Base-by-base conservation (phyloP, 495 filamentous ascomycete genomes). In the Aspergillus carlsbadensis region DNA sequence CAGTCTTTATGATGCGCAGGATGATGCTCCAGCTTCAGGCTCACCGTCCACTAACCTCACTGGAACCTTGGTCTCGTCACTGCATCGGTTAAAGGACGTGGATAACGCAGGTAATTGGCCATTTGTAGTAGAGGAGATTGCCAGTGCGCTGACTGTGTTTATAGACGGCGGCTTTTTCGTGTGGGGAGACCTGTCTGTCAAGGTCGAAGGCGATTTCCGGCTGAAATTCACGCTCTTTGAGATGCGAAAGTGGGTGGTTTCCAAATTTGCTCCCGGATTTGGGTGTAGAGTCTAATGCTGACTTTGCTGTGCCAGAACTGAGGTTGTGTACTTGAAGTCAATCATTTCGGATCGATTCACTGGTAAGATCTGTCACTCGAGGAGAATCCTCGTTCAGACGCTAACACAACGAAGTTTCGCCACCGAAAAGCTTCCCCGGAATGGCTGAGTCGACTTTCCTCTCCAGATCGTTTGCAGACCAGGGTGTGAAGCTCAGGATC, bases 111-210 rank as follows among this genome's bases (percentile, higher is more conserved):
- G 87, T 88, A 73, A 66, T 4, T n/a, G 7, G 75, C 69, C 41
- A 36, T 35, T 43, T 57, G 17, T 21, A 33, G 24, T 29, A 18
- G 22, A 14, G 24, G 18, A 35, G 35, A 20, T n/a, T 26, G 6
- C 24, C 8, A 45, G 56, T 18, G 29, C 33, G 48, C 65, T 66
- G 60, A 70, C 60, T 7, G 5, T 8, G 21, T 15, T 10, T 20
- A 29, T 64, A 82, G 93, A 97, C 79, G 92, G 91, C 11, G 92
- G 89, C 2, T 98, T 95, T 76, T 98, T 98, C 58, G 89, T 98
- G n/a, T 98, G 96, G 72, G 89, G 89, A 6, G 94, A 98, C 69
- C 74, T 98, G 15, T 96, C 93, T 0, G 84, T 95, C 22, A 87
- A 89, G 68, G 78, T 88, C 17, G 88, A 91, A 60, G 94, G 94